Evolutionary conservation across 345 rosid species (phyloP), one percentile per base, ranked within the genome.

Genomic region (Raphanus sativus): DNA sequence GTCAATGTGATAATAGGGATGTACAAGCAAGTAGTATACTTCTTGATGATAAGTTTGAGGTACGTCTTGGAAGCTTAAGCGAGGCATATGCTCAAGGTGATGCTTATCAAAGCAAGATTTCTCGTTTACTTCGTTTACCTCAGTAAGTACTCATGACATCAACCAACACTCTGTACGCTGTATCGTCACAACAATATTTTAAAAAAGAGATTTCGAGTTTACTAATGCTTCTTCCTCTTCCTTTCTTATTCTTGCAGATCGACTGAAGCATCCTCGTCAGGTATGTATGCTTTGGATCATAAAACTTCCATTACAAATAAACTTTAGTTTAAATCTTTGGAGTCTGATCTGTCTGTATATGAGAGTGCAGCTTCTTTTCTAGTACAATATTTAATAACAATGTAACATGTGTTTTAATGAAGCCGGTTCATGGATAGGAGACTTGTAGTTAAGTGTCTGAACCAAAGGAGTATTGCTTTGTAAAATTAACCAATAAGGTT

Each of bases 21-120:
- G 89, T 96, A 80, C 99, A 96, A 90, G 98, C 99, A 64, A 96
- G 98, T 81, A 96, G 99, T 75, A 93, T 96, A 75, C 92, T 96
- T 76, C 99, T 96, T 54, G 99, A 96, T 84, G 99, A 96, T 72
- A 96, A 96, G 83, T 96, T 85, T 65, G 99, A 96, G 82, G 99
- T 96, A 66, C 86, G 97, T 69, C 86, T 96, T 8, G 99, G 98
- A 77, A 93, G 98, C 86, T 77, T 96, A 65, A 90, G 93, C 8
- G 97, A 90, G 78, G 93, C 75, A 65, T 91, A 90, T 81, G 82
- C 86, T 70, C 96, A 92, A 89, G 97, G 93, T 65, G 98, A 96
- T 77, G 77, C 82, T 54, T 91, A 91, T 73, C 99, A 93, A 78
- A 96, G 88, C 84, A 86, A 89, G 88, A 86, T 96, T 66, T 84